Conservation (phyloP, 2,329 filamentous ascomycete genomes). For the Chrysosporium queenslandicum region DNA sequence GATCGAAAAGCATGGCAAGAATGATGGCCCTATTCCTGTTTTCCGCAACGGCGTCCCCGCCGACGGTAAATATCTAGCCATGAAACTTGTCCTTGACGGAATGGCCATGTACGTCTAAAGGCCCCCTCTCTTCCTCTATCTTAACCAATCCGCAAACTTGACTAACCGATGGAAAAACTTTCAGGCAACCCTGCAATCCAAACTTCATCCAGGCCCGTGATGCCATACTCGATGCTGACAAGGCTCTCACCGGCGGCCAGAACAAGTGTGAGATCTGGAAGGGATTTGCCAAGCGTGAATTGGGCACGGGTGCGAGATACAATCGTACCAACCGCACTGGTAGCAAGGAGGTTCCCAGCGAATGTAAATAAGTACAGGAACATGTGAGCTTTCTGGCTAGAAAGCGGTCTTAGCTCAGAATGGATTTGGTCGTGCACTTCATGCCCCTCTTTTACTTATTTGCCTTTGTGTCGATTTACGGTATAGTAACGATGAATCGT, state of each 20-base stretch:
- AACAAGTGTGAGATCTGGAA: constrained; percentile 16
- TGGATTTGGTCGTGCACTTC: too few species aligned
- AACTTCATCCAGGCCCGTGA: constrained; percentile 16
- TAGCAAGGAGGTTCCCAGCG: constrained; percentile 4
- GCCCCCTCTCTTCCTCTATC: background rate
- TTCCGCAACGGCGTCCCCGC: constrained; percentile 12
- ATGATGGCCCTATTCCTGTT: constrained; percentile 7
- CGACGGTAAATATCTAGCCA: constrained; percentile 14
- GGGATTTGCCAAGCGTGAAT: constrained; percentile 15
- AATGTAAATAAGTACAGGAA: background rate
- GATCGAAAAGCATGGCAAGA: constrained; percentile 16
- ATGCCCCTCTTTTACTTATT: too few species aligned
- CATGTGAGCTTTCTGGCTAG: background rate
- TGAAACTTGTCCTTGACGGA: constrained; percentile 16
- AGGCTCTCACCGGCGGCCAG: constrained; percentile 11
- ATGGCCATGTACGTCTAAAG: constrained; percentile 13
- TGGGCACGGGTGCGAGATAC: constrained; percentile 10
- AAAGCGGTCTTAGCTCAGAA: too few species aligned
- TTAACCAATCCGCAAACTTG: background rate
- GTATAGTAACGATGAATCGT: too few species aligned
- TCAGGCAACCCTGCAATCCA: constrained; percentile 15
- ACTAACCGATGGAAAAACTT: background rate
- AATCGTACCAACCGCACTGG: constrained; percentile 4
- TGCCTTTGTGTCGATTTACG: too few species aligned
- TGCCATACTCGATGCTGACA: constrained; percentile 15